These are phyloP conservation scores for Trametes villosa DNA, from an alignment of 768 basidiomycete species.

Conservation along the genomic window DNA sequence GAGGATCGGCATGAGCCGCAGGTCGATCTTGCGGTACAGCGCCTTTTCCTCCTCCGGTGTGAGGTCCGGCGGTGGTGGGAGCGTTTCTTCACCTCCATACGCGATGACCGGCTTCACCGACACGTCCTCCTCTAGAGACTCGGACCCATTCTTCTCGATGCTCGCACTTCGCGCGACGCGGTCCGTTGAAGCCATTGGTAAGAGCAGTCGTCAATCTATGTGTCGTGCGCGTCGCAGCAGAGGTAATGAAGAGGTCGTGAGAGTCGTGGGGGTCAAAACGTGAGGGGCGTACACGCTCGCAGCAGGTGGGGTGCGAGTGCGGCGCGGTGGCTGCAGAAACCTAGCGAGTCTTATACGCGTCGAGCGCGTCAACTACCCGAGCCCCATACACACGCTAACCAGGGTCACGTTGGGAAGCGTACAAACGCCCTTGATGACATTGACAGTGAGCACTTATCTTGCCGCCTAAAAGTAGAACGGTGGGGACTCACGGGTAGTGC, in stretches of 20 bases:
- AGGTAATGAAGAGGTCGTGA: background rate
- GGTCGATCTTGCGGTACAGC: constrained; percentile 36
- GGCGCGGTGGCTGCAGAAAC: background rate
- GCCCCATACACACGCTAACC: constrained; percentile 11
- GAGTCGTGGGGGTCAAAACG: background rate
- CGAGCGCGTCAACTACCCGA: background rate
- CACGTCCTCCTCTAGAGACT: constrained; percentile 3
- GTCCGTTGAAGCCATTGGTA: background rate
- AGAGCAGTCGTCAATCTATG: background rate
- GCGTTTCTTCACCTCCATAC: constrained; percentile 16
- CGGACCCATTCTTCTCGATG: constrained; percentile 4
- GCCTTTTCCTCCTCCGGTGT: constrained; percentile 43
- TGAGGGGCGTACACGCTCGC: background rate
- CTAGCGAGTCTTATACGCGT: background rate
- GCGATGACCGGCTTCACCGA: constrained; percentile 6
- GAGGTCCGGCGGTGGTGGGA: constrained; percentile 10
- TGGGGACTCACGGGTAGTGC: background rate
- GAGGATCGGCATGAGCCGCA: constrained; percentile 38
- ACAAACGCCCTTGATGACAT: background rate
- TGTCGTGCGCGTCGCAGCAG: background rate
- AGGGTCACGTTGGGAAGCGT: background rate
- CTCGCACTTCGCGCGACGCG: background rate
- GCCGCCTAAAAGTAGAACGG: background rate
- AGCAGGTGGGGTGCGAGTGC: constrained; percentile 2
- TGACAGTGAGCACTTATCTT: background rate